Evolutionary conservation across 225 moss, liverwort and hornwort genomes (phyloP).

Genomic region (Bryoerythrophyllum caledonicum): DNA sequence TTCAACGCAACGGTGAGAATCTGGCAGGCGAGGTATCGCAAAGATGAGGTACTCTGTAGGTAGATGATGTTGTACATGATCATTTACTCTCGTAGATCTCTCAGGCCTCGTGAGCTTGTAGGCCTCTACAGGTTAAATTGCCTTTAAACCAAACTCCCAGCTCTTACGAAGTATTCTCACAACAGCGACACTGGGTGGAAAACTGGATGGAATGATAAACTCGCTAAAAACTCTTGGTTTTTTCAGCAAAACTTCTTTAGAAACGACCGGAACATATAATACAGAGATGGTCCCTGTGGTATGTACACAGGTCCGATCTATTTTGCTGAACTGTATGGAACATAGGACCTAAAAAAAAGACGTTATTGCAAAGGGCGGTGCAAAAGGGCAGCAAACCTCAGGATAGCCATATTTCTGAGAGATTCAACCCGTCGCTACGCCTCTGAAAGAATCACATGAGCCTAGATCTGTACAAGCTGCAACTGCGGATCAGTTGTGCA

Average conservation of each 20-base stretch:
- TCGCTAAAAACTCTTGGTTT: background rate
- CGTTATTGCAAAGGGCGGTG: slow-evolving; percentile 12
- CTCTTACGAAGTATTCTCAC: too few relatives aligned
- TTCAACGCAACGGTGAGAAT: too few relatives aligned
- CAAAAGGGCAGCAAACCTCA: background rate
- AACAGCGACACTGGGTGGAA: too few relatives aligned
- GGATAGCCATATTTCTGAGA: background rate
- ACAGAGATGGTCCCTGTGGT: background rate
- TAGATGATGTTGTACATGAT: too few relatives aligned
- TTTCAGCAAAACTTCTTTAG: slow-evolving; percentile 1
- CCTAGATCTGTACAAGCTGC: slow-evolving; percentile 9
- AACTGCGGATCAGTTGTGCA: slow-evolving; percentile 3
- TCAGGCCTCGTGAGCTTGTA: too few relatives aligned
- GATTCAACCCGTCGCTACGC: background rate
- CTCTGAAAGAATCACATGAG: slow-evolving; percentile 22
- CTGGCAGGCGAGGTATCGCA: too few relatives aligned
- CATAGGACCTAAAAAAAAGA: background rate
- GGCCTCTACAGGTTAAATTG: too few relatives aligned
- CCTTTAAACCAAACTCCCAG: too few relatives aligned
- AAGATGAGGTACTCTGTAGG: too few relatives aligned
- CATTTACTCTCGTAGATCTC: too few relatives aligned
- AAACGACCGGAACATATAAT: background rate
- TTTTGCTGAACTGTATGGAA: background rate
- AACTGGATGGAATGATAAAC: background rate
- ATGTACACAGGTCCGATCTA: background rate